Base-by-base conservation (phyloP, 768 basidiomycete species). In the Mycena latifolia region DNA sequence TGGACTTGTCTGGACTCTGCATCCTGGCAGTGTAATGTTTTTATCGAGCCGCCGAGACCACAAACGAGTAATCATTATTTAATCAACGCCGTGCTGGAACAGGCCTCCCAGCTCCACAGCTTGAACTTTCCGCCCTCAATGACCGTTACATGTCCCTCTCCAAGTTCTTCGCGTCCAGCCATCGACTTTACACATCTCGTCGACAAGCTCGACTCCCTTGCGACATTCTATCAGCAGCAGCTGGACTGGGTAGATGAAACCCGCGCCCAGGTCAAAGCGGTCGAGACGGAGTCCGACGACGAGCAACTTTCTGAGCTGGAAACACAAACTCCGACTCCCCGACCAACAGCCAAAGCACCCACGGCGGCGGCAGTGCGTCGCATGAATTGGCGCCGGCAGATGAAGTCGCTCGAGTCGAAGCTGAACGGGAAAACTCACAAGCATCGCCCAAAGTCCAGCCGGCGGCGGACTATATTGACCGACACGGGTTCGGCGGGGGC, bases 351-450 rank as follows among this genome's bases (percentile, higher is more conserved):
- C 5, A 52, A 27, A 27, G 41, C 28, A 12, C 31, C 50, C 9
- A 41, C 67, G 6, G 39, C 67, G 35, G 47, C 48, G 5, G 39
- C 48, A 0, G 10, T 54, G 27, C 58, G 47, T 28, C 67, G 67
- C 4, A 65, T 61, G 63, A 56, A 56, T 27, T 69, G 67, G 67
- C 63, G 67, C n/a, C 27, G 55, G 47, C 63, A 69, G 45, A 69
- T 69, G 67, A 61, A 48, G 37, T 57, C 60, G 29, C 51, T 69
- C 41, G 67, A 69, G 48, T 24, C 58, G 6, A 69, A 69, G 51
- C 28, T 69, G 29, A 69, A 55, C 31, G 67, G 67, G 28, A 63
- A 55, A 12, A 58, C 12, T 17, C 46, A 25, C 7, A 65, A 55
- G 43, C 47, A 27, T 20, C 61, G 66, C 22, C 20, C 25, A 33